Base-by-base conservation (phyloP, 768 basidiomycete genomes). In the Leccinum subtestaceum region DNA sequence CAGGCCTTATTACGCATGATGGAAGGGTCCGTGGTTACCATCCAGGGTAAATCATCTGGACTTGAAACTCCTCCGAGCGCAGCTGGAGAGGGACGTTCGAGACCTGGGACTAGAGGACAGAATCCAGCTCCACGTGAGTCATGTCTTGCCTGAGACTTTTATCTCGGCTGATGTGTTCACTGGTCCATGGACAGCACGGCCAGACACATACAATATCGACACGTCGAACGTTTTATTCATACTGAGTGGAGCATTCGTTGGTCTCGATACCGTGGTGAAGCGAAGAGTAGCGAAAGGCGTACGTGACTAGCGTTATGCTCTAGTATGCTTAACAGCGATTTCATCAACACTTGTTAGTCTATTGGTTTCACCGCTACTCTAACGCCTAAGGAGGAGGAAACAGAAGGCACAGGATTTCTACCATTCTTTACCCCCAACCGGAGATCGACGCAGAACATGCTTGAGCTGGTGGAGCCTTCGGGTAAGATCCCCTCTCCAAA, bases 201-300 rank as follows among this genome's bases (percentile, higher is more conserved):
- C 86, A 1, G 92, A 93, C 48, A 75, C 80, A 12, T 89, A 85
- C 64, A 83, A 86, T 54, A 87, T 95, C 38, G 90, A 95, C 72
- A 96, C 94, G 0, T 85, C 89, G 8, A 95, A 98, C 65, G 84
- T 98, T 25, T 77, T 98, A n/a, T 98, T 98, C 74, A 90, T 98
- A 60, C 71, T 96, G 11, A 95, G 93, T 52, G 96, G 96, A 2
- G 96, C 96, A 2, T 97, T 97, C 69, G 94, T 97, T 10, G 95
- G 95, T 1, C 75, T 98, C 52, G 95, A 97, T 46, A 83, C 79
- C 53, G 75, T 98, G 25, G 85, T 98, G 62, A 87, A 86, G 69
- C 79, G 86, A 55, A 81, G 95, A 40, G 79, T 93, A 11, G 85
- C 88, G 11, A 94, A 93, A 76, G 93, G 93, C 6, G 94, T 95